Evolutionary conservation across 805 yeast genomes (phyloP).

Genomic region (Pichia kluyveri): DNA sequence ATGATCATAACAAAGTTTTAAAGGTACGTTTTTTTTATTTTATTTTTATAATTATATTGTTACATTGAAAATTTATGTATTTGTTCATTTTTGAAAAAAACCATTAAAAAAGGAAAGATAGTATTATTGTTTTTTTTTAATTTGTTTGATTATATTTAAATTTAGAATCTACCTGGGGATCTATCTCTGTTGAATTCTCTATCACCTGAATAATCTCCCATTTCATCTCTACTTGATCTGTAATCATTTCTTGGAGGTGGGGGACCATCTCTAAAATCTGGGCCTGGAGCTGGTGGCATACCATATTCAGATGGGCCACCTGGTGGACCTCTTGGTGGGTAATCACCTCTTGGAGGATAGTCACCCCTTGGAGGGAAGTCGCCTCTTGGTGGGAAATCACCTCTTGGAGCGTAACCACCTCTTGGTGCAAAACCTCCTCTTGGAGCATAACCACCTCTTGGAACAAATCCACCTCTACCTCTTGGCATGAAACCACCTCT

Average conservation of each 20-base stretch:
- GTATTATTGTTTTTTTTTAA: too few relatives aligned
- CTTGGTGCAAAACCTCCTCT: conserved; percentile 26
- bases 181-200: conserved; percentile 57
- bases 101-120: too few relatives aligned
- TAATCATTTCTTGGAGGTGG: conserved; percentile 27
- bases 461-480: conserved; percentile 24
- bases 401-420: conserved; percentile 22
- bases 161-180: conserved; percentile 66
- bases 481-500: conserved; percentile 24
- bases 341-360: conserved; percentile 21
- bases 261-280: conserved; percentile 25
- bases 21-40: too few relatives aligned
- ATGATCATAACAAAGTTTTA: too few relatives aligned
- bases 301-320: conserved; percentile 19
- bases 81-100: too few relatives aligned
- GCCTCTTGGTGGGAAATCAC: conserved; percentile 21
- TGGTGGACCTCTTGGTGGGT: conserved; percentile 22
- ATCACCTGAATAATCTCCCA: conserved; percentile 23
- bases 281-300: conserved; percentile 16
- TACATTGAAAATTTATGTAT: too few relatives aligned
- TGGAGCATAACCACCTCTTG: conserved; percentile 21
- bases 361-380: conserved; percentile 23
- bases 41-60: too few relatives aligned
- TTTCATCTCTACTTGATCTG: conserved; percentile 23
- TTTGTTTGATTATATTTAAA: background rate